phyloP scores from a whole-genome alignment of 2,329 filamentous ascomycete species.

The Venturia oleaginea region DNA sequence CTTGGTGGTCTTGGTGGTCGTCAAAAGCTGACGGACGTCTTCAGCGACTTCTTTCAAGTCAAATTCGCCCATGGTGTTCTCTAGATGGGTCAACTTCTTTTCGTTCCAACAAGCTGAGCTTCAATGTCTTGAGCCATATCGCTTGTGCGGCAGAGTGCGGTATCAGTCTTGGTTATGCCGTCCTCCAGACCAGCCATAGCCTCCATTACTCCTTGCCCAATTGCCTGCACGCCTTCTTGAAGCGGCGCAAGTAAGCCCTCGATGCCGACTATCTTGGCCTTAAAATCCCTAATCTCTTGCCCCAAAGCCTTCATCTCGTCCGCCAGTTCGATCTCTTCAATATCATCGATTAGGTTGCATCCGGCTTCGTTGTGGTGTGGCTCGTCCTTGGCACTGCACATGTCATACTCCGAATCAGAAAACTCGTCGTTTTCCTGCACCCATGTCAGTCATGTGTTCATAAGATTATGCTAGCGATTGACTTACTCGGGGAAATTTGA shows the following conservation, averaged over 20 bases:
- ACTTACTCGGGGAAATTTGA: too few species aligned
- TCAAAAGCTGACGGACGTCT: background rate
- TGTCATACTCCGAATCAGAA: too few species aligned
- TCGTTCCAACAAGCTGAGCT: background rate
- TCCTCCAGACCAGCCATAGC: background rate
- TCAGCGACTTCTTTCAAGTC: background rate
- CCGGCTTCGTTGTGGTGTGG: too few species aligned
- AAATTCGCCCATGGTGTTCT: background rate
- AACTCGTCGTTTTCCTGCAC: too few species aligned
- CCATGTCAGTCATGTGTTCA: too few species aligned
- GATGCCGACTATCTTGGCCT: background rate
- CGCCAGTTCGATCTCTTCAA: too few species aligned
- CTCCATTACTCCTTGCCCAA: background rate
- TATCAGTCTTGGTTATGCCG: background rate
- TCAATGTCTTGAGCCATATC: background rate
- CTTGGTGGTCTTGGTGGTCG: background rate
- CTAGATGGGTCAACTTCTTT: background rate
- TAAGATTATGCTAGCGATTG: too few species aligned
- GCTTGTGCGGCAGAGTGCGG: background rate
- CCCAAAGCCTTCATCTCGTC: too few species aligned
- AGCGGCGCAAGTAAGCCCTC: background rate
- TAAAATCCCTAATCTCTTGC: too few species aligned
- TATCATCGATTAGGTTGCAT: too few species aligned
- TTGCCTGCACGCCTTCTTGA: background rate
- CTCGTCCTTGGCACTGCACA: too few species aligned